Base-by-base conservation (phyloP, 169 alveolate species). In the Toxoplasma gondii region DNA sequence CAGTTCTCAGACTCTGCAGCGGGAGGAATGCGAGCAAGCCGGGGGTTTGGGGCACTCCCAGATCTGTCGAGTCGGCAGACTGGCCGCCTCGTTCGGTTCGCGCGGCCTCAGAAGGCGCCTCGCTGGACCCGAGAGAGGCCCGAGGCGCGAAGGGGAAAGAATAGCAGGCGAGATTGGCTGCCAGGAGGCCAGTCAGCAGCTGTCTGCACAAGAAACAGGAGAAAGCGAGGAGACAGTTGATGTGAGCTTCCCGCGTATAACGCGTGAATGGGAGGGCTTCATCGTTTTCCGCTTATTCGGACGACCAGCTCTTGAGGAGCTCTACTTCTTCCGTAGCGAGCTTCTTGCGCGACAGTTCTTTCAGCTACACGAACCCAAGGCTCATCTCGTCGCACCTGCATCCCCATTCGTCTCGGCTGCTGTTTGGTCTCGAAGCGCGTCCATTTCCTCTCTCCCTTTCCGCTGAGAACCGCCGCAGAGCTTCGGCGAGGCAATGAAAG, bases 401-500 rank as follows among this genome's bases (percentile, higher is more conserved):
- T 27, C 34, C 74, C 74, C 74, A 64, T 27, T 64, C 74, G 5
- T 64, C 74, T 64, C n/a, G 34, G 7, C 74, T 12, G 58, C 58
- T n/a, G n/a, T n/a, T 12, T 49, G 58, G 58, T 49, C 58, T 49
- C 58, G 22, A 49, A 12, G 22, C 12, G 12, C 58, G 4, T 49
- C 58, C 58, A 49, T 49, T 49, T 49, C 58, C 58, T 49, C 58
- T 49, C 12, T 49, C 12, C 58, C 58, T 49, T 49, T 49, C 58
- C 58, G 4, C 58, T 12, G 74, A 1, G 74, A 10, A 64, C 5
- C 74, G 86, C 86, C 86, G 39, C 86, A 78, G 24, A 12, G 86
- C 86, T 27, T 78, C 86, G 39, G 86, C 44, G 39, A 78, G 45
- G 86, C 86, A 78, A 41, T n/a, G 49, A n/a, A 78, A 78, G 39